Evolutionary conservation across 441 rosid species (phyloP).

Genomic region (Syzygium syzygioides): DNA sequence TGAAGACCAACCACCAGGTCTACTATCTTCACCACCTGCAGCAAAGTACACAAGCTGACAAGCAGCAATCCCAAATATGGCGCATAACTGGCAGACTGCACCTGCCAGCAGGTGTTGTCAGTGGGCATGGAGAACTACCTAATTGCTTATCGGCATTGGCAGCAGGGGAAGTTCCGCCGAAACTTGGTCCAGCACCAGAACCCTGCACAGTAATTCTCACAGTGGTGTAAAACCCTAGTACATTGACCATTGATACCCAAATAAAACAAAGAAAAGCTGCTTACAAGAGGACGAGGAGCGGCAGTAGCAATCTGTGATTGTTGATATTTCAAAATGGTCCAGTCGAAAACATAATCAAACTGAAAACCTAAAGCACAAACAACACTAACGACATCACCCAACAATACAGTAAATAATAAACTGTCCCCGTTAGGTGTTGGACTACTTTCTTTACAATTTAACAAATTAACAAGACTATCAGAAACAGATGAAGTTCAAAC

Average conservation of each 20-base stretch:
- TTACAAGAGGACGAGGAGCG: slow-evolving; percentile 58
- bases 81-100: background rate
- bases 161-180: slow-evolving; percentile 24
- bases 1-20: slow-evolving; percentile 58
- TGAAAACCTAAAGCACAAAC: slow-evolving; percentile 65
- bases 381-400: background rate
- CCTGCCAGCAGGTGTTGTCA: background rate
- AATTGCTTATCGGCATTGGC: slow-evolving; percentile 28
- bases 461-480: background rate
- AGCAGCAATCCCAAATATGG: background rate
- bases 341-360: slow-evolving; percentile 93
- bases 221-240: background rate
- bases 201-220: slow-evolving; percentile 15
- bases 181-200: slow-evolving; percentile 37
- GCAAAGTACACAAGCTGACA: background rate
- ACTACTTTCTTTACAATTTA: background rate
- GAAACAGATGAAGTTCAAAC: slow-evolving; percentile 22
- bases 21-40: slow-evolving; percentile 63
- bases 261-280: background rate
- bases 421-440: background rate
- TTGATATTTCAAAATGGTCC: slow-evolving; percentile 98
- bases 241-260: background rate
- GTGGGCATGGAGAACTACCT: slow-evolving; percentile 17
- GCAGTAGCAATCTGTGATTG: slow-evolving; percentile 83
- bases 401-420: background rate